phyloP scores from a whole-genome alignment of 805 yeast species.

The Tetrapisispora iriomotensis region DNA sequence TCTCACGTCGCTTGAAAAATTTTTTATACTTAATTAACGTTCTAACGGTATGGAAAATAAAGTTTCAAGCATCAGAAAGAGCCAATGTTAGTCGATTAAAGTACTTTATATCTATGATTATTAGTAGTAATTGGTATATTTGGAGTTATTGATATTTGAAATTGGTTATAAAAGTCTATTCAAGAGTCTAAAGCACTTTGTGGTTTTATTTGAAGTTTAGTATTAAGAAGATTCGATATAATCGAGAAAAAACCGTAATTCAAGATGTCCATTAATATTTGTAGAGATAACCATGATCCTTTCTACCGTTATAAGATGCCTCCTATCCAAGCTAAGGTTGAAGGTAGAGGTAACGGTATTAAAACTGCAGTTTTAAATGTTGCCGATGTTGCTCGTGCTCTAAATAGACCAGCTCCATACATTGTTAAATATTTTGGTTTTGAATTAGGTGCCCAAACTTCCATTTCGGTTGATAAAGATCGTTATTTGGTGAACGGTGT shows the following conservation, averaged over 20 bases:
- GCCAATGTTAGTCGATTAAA: too few relatives aligned
- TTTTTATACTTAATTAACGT: too few relatives aligned
- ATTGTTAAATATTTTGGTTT: constrained; percentile 91
- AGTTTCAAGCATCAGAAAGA: too few relatives aligned
- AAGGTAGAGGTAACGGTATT: constrained; percentile 99
- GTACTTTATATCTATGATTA: too few relatives aligned
- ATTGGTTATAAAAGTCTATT: too few relatives aligned
- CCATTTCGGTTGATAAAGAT: constrained; percentile 68
- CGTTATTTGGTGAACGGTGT: constrained; percentile 91
- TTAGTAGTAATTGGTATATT: too few relatives aligned
- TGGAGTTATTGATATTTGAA: too few relatives aligned
- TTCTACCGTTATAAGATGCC: constrained; percentile 99
- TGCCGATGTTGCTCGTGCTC: constrained; percentile 86
- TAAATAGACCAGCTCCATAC: constrained; percentile 87
- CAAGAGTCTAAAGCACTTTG: too few relatives aligned
- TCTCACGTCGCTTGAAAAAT: too few relatives aligned
- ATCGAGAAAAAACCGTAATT: neutral
- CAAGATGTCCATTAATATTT: constrained; percentile 81
- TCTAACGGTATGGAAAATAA: too few relatives aligned
- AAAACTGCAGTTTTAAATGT: constrained; percentile 88
- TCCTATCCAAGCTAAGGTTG: constrained; percentile 90
- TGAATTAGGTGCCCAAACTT: constrained; percentile 94
- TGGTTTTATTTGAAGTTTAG: too few relatives aligned
- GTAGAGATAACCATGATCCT: constrained; percentile 96
- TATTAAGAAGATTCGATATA: neutral